Percentiles rank a stretch among this genome's conserved stretches.
These are phyloP conservation scores for Acacia confusa DNA, from an alignment of 306 rosid species.

Conservation along the genomic window DNA sequence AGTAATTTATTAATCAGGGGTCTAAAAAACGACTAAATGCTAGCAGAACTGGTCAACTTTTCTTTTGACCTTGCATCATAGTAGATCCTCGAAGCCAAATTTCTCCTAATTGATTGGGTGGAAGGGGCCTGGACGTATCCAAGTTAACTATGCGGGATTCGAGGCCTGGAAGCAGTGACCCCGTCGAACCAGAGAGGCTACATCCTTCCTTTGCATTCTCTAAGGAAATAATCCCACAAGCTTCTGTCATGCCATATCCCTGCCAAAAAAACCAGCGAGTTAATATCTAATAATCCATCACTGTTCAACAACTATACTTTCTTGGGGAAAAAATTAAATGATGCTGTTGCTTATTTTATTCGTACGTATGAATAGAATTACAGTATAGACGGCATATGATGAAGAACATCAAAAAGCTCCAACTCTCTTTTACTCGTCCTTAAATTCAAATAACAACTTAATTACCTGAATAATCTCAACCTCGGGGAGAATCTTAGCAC, in stretches of 20 bases:
- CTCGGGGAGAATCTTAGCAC: constrained; percentile 33
- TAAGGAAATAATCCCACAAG: constrained; percentile 6
- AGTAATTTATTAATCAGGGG: too few species aligned
- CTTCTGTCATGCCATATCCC: constrained; percentile 52
- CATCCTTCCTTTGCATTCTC: constrained; percentile 30
- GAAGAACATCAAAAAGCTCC: too few species aligned
- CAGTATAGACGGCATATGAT: neutral
- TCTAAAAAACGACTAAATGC: neutral
- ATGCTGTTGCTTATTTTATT: neutral
- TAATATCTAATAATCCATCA: neutral
- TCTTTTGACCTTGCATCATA: constrained; percentile 44
- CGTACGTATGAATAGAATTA: neutral
- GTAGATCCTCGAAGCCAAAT: constrained; percentile 44
- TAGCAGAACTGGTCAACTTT: neutral
- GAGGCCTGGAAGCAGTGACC: constrained; percentile 37
- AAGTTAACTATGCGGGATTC: constrained; percentile 41
- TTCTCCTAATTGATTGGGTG: constrained; percentile 51
- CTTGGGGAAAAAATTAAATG: neutral
- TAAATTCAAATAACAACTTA: neutral
- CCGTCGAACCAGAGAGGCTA: constrained; percentile 35
- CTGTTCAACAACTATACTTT: too few species aligned
- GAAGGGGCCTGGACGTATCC: constrained; percentile 37
- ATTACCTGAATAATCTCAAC: constrained; percentile 38
- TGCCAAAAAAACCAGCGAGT: neutral
- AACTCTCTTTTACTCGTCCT: neutral